These are phyloP conservation scores for Penicillium macrosclerotiorum DNA, from an alignment of 495 filamentous ascomycete genomes.

Conservation along the genomic window DNA sequence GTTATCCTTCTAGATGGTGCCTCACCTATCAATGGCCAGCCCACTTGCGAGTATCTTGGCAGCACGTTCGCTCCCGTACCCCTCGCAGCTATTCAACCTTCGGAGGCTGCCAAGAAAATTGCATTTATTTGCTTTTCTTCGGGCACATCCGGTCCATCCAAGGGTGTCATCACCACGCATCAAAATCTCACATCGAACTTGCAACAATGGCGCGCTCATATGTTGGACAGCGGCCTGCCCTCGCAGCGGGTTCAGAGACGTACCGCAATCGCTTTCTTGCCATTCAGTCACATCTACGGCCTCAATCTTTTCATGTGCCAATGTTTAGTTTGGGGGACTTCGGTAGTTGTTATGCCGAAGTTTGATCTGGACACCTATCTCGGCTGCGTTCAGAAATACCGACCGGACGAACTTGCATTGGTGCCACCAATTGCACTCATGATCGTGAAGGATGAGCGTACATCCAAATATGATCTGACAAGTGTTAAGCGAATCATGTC, in stretches of 20 bases:
- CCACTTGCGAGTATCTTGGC: constrained; percentile 21
- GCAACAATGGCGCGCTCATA: constrained; percentile 22
- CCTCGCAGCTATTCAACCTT: constrained; percentile 3
- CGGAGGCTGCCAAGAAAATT: constrained; percentile 12
- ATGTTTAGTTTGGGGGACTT: constrained; percentile 18
- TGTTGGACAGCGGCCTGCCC: constrained; percentile 11
- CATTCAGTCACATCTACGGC: constrained; percentile 89
- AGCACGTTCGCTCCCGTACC: constrained; percentile 11
- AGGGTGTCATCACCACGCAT: constrained; percentile 66
- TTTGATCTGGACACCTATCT: constrained; percentile 62
- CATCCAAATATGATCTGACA: constrained; percentile 69
- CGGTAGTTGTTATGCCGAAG: constrained; percentile 64
- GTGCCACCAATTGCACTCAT: constrained; percentile 77
- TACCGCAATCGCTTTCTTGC: constrained; percentile 68
- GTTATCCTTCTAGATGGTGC: constrained; percentile 17
- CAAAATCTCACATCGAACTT: constrained; percentile 71
- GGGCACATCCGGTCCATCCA: constrained; percentile 23
- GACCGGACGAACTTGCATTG: constrained; percentile 17
- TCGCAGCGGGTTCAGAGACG: constrained; percentile 44
- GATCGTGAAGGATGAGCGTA: constrained; percentile 64
- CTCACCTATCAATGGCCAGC: constrained; percentile 9
- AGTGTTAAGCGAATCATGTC: constrained; percentile 71
- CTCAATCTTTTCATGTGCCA: constrained; percentile 23
- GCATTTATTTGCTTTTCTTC: constrained; percentile 23
- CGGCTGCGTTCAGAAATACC: constrained; percentile 18